Percentiles rank a stretch among this genome's conserved stretches.
phyloP scores from a whole-genome alignment of 495 filamentous ascomycete species.

The Diplogelasinospora grovesii region DNA sequence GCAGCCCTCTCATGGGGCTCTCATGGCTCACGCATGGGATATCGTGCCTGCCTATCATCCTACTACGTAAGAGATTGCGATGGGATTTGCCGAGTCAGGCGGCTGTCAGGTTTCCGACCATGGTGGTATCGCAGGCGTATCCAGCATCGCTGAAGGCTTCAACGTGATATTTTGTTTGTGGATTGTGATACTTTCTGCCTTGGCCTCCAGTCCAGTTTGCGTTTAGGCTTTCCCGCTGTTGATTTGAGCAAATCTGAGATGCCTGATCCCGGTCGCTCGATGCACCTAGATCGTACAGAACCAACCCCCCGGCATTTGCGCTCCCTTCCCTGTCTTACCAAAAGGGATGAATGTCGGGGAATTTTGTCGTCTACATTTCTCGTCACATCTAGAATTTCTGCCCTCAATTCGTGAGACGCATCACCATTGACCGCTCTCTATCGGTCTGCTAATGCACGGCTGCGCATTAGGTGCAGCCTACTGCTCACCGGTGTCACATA shows the following conservation, averaged over 20 bases:
- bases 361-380: slow-evolving; percentile 1
- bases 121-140: neutral
- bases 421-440: too few relatives aligned
- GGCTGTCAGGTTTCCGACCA: neutral
- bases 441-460: neutral
- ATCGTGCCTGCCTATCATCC: neutral
- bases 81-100: too few relatives aligned
- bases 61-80: too few relatives aligned
- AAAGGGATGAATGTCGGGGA: slow-evolving; percentile 5
- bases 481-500: neutral
- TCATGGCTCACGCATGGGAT: neutral
- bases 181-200: slow-evolving; percentile 9
- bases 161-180: slow-evolving; percentile 5
- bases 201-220: slow-evolving; percentile 6
- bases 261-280: slow-evolving; percentile 13
- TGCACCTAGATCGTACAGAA: slow-evolving; percentile 11
- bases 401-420: neutral
- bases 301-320: slow-evolving; percentile 9
- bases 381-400: neutral
- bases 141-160: neutral
- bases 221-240: neutral
- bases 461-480: neutral
- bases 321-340: slow-evolving; percentile 10
- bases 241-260: slow-evolving; percentile 8
- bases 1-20: neutral